A percentile compares a stretch with the other conserved stretches of the same genome.
Evolutionary conservation across 805 yeast species (phyloP).

Genomic region (Myxozyma vanderwaltii): DNA sequence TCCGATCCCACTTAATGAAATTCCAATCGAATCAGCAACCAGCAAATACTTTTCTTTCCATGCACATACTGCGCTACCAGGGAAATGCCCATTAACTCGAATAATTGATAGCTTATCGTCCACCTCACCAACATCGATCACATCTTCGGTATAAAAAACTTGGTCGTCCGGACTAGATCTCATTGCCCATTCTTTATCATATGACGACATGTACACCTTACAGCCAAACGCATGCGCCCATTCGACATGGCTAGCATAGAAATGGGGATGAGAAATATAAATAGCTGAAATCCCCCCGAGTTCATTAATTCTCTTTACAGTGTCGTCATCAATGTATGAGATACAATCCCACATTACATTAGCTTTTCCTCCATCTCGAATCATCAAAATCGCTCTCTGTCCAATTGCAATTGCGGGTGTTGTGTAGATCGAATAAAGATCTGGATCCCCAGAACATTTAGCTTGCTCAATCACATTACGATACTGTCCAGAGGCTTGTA

Average conservation of each 20-base stretch:
- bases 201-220: constrained; percentile 25
- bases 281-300: constrained; percentile 31
- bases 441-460: constrained; percentile 8
- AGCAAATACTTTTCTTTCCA: constrained; percentile 26
- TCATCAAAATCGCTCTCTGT: constrained; percentile 33
- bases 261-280: constrained; percentile 35
- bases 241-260: constrained; percentile 31
- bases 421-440: constrained; percentile 27
- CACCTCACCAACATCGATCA: neutral
- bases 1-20: constrained; percentile 28
- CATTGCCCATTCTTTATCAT: constrained; percentile 26
- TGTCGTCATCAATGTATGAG: constrained; percentile 26
- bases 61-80: constrained; percentile 30
- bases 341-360: constrained; percentile 35
- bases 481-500: constrained; percentile 13
- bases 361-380: constrained; percentile 24
- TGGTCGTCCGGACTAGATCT: constrained; percentile 17
- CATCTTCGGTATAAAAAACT: constrained; percentile 7
- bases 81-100: constrained; percentile 33
- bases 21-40: constrained; percentile 33
- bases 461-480: constrained; percentile 21
- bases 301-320: constrained; percentile 15
- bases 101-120: constrained; percentile 5
- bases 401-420: constrained; percentile 33
- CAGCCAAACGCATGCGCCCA: constrained; percentile 34